phyloP scores from a whole-genome alignment of 2,329 filamentous ascomycete species.

The Cercospora citrullina region DNA sequence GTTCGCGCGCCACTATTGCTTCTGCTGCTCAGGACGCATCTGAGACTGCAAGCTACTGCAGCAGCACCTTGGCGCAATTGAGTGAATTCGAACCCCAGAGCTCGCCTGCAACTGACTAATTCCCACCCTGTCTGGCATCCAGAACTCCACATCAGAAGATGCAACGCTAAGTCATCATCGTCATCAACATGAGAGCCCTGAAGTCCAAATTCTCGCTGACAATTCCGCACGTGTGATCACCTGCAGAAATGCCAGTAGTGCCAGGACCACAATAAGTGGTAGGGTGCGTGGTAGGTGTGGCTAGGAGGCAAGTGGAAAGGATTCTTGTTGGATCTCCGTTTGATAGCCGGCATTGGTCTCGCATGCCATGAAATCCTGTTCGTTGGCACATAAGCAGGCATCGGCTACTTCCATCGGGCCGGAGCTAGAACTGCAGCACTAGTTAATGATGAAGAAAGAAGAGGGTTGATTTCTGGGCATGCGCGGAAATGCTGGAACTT shows the following conservation, averaged over 20 bases:
- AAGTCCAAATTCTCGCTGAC: background rate
- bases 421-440: background rate
- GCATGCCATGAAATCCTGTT: background rate
- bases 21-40: background rate
- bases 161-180: background rate
- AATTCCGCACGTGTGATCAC: background rate
- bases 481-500: background rate
- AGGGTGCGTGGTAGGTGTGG: background rate
- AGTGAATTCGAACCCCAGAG: background rate
- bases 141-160: background rate
- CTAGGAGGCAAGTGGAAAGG: background rate
- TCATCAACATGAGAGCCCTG: background rate
- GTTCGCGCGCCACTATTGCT: background rate
- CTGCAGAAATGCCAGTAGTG: background rate
- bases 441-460: background rate
- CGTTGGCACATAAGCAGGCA: background rate
- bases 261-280: too few relatives aligned
- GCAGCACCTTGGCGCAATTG: background rate
- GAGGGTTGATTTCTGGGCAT: background rate
- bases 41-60: background rate
- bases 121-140: background rate
- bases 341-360: background rate
- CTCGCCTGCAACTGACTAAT: background rate
- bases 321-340: background rate
- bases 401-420: background rate